phyloP scores from a whole-genome alignment of 441 rosid species.

The Iberis amara region DNA sequence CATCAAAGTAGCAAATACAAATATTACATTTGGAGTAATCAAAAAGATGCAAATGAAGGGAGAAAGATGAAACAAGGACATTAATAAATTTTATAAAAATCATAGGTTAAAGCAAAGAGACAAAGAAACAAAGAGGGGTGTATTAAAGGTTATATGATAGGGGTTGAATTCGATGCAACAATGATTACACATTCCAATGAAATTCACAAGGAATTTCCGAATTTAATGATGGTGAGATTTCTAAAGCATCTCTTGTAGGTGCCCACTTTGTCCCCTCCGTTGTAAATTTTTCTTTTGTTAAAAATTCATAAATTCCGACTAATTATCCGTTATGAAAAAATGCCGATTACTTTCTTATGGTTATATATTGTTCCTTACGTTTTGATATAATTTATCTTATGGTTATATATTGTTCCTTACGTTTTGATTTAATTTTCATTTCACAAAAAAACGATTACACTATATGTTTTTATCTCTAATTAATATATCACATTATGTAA shows the following conservation, averaged over 20 bases:
- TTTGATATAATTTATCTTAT: too few species aligned
- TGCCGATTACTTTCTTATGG: too few species aligned
- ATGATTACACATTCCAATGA: conserved; percentile 70
- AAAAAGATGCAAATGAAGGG: conserved; percentile 12
- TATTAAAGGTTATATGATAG: not conserved
- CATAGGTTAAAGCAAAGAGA: conserved; percentile 33
- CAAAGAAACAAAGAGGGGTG: not conserved
- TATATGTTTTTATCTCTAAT: too few species aligned
- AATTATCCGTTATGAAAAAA: too few species aligned
- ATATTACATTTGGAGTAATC: conserved; percentile 4
- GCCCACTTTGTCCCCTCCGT: conserved; percentile 26
- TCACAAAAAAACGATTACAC: too few species aligned
- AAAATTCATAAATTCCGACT: not conserved
- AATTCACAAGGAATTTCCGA: conserved; percentile 41
- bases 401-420: too few species aligned
- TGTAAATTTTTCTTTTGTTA: not conserved
- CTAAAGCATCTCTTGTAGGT: conserved; percentile 43
- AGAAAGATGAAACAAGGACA: conserved; percentile 2
- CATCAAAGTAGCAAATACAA: not conserved
- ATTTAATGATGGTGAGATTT: conserved; percentile 57
- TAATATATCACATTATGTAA: too few species aligned
- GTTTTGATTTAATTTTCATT: too few species aligned
- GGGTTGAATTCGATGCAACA: conserved; percentile 76
- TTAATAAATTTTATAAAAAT: not conserved
- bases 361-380: too few species aligned